phyloP scores from a whole-genome alignment of 306 rosid species.

The Abrus pulchellus region DNA sequence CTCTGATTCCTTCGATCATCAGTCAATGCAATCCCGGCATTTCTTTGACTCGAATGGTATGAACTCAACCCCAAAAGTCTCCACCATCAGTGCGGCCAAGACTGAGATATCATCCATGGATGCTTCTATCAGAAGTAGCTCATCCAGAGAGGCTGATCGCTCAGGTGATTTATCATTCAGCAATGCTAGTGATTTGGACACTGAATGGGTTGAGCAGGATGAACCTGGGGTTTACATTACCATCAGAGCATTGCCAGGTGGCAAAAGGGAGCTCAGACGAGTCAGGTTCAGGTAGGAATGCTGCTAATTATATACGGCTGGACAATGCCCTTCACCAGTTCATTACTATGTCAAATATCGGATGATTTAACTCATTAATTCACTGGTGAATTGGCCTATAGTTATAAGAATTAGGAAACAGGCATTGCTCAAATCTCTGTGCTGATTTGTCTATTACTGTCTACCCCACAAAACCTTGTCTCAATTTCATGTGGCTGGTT shows the following conservation, averaged over 20 bases:
- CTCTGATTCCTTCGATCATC: constrained; percentile 64
- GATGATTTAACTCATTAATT: neutral
- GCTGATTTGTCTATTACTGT: constrained; percentile 38
- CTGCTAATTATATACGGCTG: neutral
- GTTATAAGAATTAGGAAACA: constrained; percentile 1
- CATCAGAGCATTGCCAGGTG: constrained; percentile 66
- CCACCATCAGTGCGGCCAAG: constrained; percentile 66
- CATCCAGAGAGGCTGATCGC: constrained; percentile 66
- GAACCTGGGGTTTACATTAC: constrained; percentile 69
- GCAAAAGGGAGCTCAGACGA: constrained; percentile 66
- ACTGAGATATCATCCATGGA: constrained; percentile 70
- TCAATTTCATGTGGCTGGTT: constrained; percentile 1
- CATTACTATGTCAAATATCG: neutral
- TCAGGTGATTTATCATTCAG: constrained; percentile 63
- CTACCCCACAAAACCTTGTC: constrained; percentile 8
- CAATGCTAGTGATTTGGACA: constrained; percentile 66
- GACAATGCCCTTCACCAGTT: constrained; percentile 8
- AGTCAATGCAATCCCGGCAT: constrained; percentile 61
- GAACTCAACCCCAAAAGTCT: constrained; percentile 64
- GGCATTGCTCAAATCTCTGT: neutral
- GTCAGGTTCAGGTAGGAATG: constrained; percentile 63
- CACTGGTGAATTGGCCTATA: neutral
- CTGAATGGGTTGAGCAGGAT: constrained; percentile 71
- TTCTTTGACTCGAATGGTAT: constrained; percentile 50
- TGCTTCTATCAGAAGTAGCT: constrained; percentile 67